Evolutionary conservation across 2,329 filamentous ascomycete genomes (phyloP), one percentile per base, ranked within the genome.

Genomic region (Epichloe bromicola): DNA sequence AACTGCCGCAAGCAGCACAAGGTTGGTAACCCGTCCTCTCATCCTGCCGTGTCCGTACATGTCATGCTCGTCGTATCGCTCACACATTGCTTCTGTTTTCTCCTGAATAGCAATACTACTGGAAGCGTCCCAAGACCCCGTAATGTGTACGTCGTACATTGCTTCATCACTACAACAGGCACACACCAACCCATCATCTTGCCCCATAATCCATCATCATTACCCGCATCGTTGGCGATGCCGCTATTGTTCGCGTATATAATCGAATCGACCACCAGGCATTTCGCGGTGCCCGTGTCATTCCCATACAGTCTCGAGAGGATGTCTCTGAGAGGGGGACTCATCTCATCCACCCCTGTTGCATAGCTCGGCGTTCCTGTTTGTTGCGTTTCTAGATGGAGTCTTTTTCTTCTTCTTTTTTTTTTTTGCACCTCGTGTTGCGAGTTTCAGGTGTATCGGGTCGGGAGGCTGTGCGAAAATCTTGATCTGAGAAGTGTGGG

Each of bases 1-100:
- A 85, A 83, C 62, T 96, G 93, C 63, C 80, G 93, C 62, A 97
- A 96, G 71, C 88, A 93, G 65, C 93, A 98, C 70, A 97, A 97
- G 87, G 91, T 97, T 67, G 55, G 39, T 50, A n/a, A 23, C 5
- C n/a, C 23, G 15, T 46, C n/a, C 14, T n/a, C 12, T 45, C 39
- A 34, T 52, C 51, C 20, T 34, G 30, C 10, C 23, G 7, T 11
- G 26, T 34, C 17, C 11, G n/a, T 12, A n/a, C 17, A 36, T 15
- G 11, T 36, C 23, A n/a, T 37, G 17, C 33, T 34, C 33, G 17
- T 5, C 14, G 17, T 23, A 17, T 12, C n/a, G 14, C 12, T 37
- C 19, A 33, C 45, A 46, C 33, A 19, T 8, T 23, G 4, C 4
- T 5, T 19, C 3, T 26, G 20, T 3, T 30, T n/a, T 11, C 5